Conservation (phyloP, 2,329 filamentous ascomycete species). For the Mycosphaerella sp. region DNA sequence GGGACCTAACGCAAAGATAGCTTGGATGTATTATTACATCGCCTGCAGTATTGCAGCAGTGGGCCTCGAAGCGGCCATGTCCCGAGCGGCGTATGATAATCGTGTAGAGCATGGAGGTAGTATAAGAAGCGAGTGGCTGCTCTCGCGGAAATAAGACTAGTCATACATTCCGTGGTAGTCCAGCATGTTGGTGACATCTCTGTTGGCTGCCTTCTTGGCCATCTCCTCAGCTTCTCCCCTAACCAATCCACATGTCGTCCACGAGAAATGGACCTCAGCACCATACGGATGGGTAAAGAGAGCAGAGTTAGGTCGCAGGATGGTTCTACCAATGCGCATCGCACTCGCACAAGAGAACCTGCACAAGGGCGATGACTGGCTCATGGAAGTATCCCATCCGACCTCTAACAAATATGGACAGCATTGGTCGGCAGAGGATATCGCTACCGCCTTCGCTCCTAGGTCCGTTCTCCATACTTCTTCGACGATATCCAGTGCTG, state of each 20-base stretch:
- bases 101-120: not conserved
- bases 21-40: not conserved
- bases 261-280: constrained; percentile 28
- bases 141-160: not conserved
- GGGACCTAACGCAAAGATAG: not conserved
- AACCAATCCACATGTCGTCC: constrained; percentile 23
- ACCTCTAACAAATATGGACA: constrained; percentile 39
- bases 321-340: constrained; percentile 23
- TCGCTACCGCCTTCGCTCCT: constrained; percentile 28
- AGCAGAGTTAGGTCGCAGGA: constrained; percentile 21
- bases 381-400: constrained; percentile 35
- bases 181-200: not conserved
- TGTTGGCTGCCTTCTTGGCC: constrained; percentile 1
- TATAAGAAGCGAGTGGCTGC: not conserved
- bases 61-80: not conserved
- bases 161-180: not conserved
- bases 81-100: not conserved
- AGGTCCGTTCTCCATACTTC: not conserved
- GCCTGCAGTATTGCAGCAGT: not conserved
- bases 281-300: constrained; percentile 31
- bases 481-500: constrained; percentile 1
- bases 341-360: constrained; percentile 25
- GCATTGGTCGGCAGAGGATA: constrained; percentile 36
- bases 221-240: constrained; percentile 6
- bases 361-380: constrained; percentile 21